phyloP scores from a whole-genome alignment of 2,329 filamentous ascomycete species.

The Verruconis gallopava region DNA sequence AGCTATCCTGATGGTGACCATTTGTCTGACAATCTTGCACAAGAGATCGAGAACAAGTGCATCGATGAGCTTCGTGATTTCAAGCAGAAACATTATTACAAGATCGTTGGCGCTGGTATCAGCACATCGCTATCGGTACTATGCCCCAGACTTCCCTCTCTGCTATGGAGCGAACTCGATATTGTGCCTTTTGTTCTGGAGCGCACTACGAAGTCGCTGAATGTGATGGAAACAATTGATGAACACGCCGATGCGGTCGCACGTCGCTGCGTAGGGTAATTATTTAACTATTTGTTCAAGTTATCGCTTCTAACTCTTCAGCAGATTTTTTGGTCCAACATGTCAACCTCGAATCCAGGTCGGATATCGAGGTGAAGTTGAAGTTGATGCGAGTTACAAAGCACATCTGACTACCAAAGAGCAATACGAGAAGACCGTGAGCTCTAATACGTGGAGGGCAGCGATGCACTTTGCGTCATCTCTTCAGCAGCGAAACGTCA shows the following conservation, averaged over 20 bases:
- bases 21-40: constrained; percentile 25
- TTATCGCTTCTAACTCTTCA: background rate
- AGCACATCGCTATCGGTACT: constrained; percentile 45
- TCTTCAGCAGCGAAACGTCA: constrained; percentile 50
- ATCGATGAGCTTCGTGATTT: constrained; percentile 45
- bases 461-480: constrained; percentile 50
- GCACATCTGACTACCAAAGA: constrained; percentile 45
- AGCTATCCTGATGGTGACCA: constrained; percentile 37
- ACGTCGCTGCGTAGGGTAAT: constrained; percentile 62
- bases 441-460: constrained; percentile 49
- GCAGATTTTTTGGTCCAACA: constrained; percentile 60
- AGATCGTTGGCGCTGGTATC: constrained; percentile 64
- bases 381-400: constrained; percentile 55
- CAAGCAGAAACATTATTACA: constrained; percentile 52
- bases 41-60: background rate
- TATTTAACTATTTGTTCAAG: constrained; percentile 10
- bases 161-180: constrained; percentile 64
- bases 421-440: constrained; percentile 50
- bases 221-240: constrained; percentile 50
- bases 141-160: constrained; percentile 53
- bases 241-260: constrained; percentile 75
- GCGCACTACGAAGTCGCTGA: constrained; percentile 15
- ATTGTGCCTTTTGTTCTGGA: constrained; percentile 56
- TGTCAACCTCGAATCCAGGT: constrained; percentile 54
- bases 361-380: constrained; percentile 53